Evolutionary conservation across 768 basidiomycete species (phyloP), one percentile per base, ranked within the genome.

Genomic region (Mycena kentingensis): DNA sequence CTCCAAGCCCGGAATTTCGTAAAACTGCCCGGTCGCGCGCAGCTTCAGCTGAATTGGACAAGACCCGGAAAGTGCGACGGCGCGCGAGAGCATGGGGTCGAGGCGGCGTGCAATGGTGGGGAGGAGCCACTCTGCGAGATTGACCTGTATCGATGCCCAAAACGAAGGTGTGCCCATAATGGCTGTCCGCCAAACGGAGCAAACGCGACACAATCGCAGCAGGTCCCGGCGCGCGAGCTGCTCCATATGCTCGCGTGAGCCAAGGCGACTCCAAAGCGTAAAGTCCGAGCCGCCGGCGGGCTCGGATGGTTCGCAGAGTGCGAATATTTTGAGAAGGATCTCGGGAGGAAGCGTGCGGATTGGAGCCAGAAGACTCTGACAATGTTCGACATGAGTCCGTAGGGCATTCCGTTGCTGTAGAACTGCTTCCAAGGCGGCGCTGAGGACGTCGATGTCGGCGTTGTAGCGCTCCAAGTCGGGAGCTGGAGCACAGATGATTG

Each of bases 271-370:
- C 51, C 36, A 46, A 4, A 24, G 31, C 4, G 12, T 22, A n/a
- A 42, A 42, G 11, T 27, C 41, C 22, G 19, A 12, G 22, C 22
- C 22, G 29, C 46, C 46, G 8, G 22, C 21, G 11, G 13, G 5
- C 10, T 39, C 27, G 3, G 15, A 39, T 31, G 15, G 25, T n/a
- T 15, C 2, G 39, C 39, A 51, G 12, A 42, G 21, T n/a, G 18
- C 3, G 38, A 53, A 53, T 24, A 53, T 53, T 19, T 35, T 32
- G 28, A 47, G 46, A 18, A 53, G 21, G 22, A 53, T 32, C 22
- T 53, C 52, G 13, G 29, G 24, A 3, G 52, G 52, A 29, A 53
- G 52, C 28, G n/a, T 13, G n/a, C 46, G 52, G 34, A 53, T 47
- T 10, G 45, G 46, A 6, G 52, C 45, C 25, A 46, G 24, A n/a